Evolutionary conservation across 1,139 yeast species (phyloP).

Genomic region (Debaryomyces sp.): DNA sequence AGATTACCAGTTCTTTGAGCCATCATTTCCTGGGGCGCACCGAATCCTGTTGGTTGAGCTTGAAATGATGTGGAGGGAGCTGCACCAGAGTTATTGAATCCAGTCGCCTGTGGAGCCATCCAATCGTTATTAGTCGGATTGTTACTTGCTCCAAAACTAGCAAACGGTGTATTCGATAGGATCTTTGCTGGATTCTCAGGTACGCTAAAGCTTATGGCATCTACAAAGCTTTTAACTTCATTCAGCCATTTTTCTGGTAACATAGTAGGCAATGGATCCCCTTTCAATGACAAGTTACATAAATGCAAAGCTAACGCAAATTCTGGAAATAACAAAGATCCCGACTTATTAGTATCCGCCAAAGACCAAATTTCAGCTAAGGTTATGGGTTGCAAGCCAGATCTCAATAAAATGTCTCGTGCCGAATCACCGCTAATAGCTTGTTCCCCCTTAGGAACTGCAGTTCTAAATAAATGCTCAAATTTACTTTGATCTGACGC

Average conservation of each 20-base stretch:
- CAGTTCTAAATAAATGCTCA: conserved; percentile 76
- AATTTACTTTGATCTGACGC: conserved; percentile 85
- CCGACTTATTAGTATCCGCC: conserved; percentile 85
- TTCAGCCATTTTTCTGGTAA: conserved; percentile 75
- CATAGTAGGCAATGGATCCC: conserved; percentile 72
- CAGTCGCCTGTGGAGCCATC: conserved; percentile 31
- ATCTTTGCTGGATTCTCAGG: conserved; percentile 58
- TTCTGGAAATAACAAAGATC: conserved; percentile 87
- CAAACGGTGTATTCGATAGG: conserved; percentile 52
- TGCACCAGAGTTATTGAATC: conserved; percentile 17
- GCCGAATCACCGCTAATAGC: conserved; percentile 80
- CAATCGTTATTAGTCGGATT: conserved; percentile 22
- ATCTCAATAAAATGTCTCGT: conserved; percentile 75
- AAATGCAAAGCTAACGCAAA: conserved; percentile 91
- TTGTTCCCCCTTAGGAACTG: conserved; percentile 76
- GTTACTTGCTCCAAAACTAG: conserved; percentile 24
- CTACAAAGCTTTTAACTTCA: conserved; percentile 87
- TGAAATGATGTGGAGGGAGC: conserved; percentile 32
- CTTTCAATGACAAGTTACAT: conserved; percentile 76
- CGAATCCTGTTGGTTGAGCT: conserved; percentile 43
- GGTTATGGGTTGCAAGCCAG: conserved; percentile 73
- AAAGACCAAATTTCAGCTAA: conserved; percentile 90
- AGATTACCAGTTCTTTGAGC: conserved; percentile 27
- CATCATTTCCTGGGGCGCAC: conserved; percentile 18
- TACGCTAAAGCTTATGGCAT: conserved; percentile 79